These are phyloP conservation scores for Austroboletus novae-zelandiae DNA, from an alignment of 1,284 basidiomycete species.

Conservation along the genomic window DNA sequence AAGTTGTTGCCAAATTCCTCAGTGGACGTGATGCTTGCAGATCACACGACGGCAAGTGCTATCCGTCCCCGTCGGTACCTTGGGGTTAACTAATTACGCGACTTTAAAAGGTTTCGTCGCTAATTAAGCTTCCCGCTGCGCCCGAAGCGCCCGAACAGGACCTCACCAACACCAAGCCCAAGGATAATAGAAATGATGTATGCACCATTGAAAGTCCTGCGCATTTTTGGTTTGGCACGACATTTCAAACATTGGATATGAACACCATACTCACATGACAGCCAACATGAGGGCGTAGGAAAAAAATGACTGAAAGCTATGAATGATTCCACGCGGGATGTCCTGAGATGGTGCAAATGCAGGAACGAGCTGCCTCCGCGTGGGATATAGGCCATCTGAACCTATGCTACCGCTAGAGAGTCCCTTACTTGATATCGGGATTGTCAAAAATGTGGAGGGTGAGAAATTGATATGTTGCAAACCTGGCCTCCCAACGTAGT, in stretches of 20 bases:
- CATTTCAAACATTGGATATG: neutral
- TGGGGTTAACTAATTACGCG: neutral
- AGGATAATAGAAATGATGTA: conserved; percentile 64
- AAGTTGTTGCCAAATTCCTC: too few species aligned
- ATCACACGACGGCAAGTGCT: too few species aligned
- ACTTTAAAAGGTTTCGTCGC: neutral
- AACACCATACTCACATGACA: conserved; percentile 55
- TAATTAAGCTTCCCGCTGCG: conserved; percentile 16
- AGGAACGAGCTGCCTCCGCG: conserved; percentile 36
- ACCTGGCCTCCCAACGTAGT: conserved; percentile 60
- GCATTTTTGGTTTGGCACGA: conserved; percentile 7
- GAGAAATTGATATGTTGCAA: conserved; percentile 16
- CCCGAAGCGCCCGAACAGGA: conserved; percentile 57
- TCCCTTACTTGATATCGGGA: neutral
- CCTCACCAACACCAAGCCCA: conserved; percentile 64
- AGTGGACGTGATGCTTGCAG: too few species aligned
- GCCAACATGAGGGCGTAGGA: conserved; percentile 66
- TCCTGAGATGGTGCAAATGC: conserved; percentile 64
- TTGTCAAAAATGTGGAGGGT: neutral
- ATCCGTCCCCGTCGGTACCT: too few species aligned
- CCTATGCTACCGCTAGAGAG: neutral
- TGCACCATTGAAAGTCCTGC: conserved; percentile 71
- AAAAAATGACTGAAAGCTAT: conserved; percentile 55
- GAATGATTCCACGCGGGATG: conserved; percentile 57
- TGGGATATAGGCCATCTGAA: neutral